Percentiles rank a stretch among this genome's conserved stretches.
Conservation (phyloP, 2,329 filamentous ascomycete species). For the Arthrobotrys musiformis region DNA sequence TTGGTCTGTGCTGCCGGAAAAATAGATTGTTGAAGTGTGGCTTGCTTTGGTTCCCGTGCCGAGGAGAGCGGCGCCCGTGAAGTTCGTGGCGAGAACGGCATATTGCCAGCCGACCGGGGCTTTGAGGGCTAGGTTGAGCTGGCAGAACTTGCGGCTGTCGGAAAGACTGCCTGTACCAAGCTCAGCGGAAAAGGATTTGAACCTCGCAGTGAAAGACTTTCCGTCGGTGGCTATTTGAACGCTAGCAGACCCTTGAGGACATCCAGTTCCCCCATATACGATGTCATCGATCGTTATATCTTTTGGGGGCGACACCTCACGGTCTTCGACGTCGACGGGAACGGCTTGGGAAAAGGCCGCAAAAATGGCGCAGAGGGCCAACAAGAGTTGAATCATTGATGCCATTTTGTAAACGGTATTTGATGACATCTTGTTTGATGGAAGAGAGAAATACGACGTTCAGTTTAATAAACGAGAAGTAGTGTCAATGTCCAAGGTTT, state of each 20-base stretch:
- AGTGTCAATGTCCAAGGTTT: neutral
- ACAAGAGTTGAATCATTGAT: neutral
- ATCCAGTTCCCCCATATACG: conserved; percentile 41
- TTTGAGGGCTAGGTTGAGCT: conserved; percentile 25
- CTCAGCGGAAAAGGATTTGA: conserved; percentile 19
- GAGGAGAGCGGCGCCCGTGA: conserved; percentile 16
- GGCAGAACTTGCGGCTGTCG: conserved; percentile 34
- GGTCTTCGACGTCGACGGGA: neutral
- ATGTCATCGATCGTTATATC: conserved; percentile 24
- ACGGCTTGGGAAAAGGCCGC: neutral
- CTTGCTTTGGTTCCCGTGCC: neutral
- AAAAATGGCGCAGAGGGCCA: neutral
- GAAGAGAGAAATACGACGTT: neutral
- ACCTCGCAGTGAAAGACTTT: conserved; percentile 16
- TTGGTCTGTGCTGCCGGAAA: conserved; percentile 22
- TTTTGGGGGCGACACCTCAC: neutral
- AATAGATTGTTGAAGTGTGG: conserved; percentile 35
- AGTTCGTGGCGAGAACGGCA: conserved; percentile 26
- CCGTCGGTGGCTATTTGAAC: conserved; percentile 5
- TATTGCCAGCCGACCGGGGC: conserved; percentile 36
- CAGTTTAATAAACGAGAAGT: neutral
- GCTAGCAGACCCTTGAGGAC: conserved; percentile 30
- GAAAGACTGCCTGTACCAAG: conserved; percentile 5
- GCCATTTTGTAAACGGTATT: neutral
- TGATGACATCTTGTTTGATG: neutral